phyloP scores from a whole-genome alignment of 495 filamentous ascomycete species.

The Entonaema liquescens region DNA sequence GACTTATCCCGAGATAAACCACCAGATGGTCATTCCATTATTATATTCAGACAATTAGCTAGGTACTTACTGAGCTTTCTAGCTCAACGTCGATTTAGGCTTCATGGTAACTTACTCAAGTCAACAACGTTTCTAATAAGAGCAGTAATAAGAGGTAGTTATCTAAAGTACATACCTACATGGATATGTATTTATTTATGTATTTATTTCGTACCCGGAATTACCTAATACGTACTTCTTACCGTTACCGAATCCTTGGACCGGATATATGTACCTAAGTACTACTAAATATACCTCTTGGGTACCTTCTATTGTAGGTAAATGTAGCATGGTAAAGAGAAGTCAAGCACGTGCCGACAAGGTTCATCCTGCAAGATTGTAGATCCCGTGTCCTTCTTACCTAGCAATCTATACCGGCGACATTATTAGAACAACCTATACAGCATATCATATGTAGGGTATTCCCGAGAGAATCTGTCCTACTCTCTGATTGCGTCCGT shows the following conservation, averaged over 20 bases:
- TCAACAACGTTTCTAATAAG: too few species aligned
- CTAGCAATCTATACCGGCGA: background rate
- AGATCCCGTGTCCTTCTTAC: slow-evolving; percentile 13
- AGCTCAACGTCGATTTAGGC: slow-evolving; percentile 1
- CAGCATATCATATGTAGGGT: background rate
- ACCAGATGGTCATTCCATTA: background rate
- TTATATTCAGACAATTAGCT: background rate
- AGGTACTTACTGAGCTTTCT: too few species aligned
- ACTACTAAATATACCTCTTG: too few species aligned
- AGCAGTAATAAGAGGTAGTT: too few species aligned
- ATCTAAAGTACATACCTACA: background rate
- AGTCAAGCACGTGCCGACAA: slow-evolving; percentile 27
- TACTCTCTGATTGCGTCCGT: background rate
- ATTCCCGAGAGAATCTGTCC: background rate
- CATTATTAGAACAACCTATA: background rate
- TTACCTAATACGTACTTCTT: background rate
- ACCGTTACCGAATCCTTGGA: background rate
- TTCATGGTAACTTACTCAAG: background rate
- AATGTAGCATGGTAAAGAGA: background rate
- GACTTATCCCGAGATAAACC: background rate
- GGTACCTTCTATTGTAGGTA: too few species aligned
- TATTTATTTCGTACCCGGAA: background rate
- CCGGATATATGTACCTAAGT: background rate
- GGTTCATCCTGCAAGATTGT: slow-evolving; percentile 35
- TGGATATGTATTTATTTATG: too few species aligned